Base-by-base conservation (phyloP, 1,284 basidiomycete genomes). In the Cystobasidiaceae sp. region DNA sequence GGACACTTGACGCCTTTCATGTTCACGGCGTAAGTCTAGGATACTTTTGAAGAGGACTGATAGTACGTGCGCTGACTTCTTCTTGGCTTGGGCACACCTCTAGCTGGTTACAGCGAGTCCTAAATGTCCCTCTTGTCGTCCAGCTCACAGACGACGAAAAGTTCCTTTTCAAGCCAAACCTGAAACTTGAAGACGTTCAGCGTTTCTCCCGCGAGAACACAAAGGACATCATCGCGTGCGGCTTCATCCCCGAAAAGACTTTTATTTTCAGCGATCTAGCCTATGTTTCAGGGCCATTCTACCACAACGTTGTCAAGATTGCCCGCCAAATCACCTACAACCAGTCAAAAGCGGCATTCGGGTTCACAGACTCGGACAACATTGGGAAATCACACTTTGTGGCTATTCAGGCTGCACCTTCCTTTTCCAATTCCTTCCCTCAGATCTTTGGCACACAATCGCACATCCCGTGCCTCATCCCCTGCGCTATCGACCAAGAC, bases 311-410 rank as follows among this genome's bases (percentile, higher is more conserved):
- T 28, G 89, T 93, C 56, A 89, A 88, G 75, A 90, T 98, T 69
- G 91, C 94, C 13, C 83, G 93, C 45, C 86, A 89, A 72, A 93
- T 98, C 73, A 94, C 93, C 1, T 87, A 90, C 73, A 93, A 87
- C 74, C 93, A 97, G 77, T 88, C 88, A 19, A 94, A 91, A 78
- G 89, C 91, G 11, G 92, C 93, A 0, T 98, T 98, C 75, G 96
- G 96, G 4, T 98, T 98, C 81, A 68, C 23, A 32, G 67, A 55
- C 37, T 44, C 91, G 34, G 96, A 98, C 79, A 97, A 96, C 78
- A 91, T 97, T 71, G 96, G 96, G 69, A 98, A 97, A 80, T 85
- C 92, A 68, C 94, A 98, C 80, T 99, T 99, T 77, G 91, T 90
- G 39, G 84, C 96, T n/a, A 86, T 99, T 70, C 96, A 99, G 79